These are phyloP conservation scores for Podila verticillata DNA, from an alignment of 192 early-diverging fungal genomes.

Conservation along the genomic window DNA sequence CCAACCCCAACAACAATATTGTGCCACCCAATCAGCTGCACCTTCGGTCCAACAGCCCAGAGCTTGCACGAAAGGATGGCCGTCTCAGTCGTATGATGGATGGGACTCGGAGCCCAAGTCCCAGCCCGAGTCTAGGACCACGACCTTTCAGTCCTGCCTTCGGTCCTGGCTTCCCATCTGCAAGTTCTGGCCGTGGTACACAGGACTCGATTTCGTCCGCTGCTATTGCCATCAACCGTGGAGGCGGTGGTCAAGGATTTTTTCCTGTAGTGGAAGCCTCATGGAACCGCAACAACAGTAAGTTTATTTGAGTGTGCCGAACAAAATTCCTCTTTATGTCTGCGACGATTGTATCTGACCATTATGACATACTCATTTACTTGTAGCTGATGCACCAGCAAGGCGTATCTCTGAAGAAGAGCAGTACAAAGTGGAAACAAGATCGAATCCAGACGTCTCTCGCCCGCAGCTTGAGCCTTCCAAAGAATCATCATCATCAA, in stretches of 20 bases:
- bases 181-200: constrained; percentile 9
- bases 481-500: constrained; percentile 26
- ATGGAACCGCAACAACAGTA: not conserved
- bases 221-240: not conserved
- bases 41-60: constrained; percentile 31
- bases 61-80: constrained; percentile 3
- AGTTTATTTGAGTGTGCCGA: not conserved
- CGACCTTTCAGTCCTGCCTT: not conserved
- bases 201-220: not conserved
- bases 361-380: not conserved
- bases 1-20: constrained; percentile 42
- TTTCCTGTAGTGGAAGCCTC: not conserved
- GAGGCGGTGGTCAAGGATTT: not conserved
- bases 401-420: constrained; percentile 6
- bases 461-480: constrained; percentile 14
- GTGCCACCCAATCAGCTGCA: constrained; percentile 30
- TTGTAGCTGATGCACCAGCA: too few species aligned
- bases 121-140: constrained; percentile 12
- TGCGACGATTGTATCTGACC: not conserved
- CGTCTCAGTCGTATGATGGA: constrained; percentile 18
- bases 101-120: constrained; percentile 28
- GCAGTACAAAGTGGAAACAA: not conserved
- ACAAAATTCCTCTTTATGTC: not conserved
- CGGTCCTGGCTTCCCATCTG: constrained; percentile 7
- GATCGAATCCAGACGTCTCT: not conserved